These are phyloP conservation scores for Omphalotus guepiniiformis DNA, from an alignment of 768 basidiomycete species.

Conservation along the genomic window DNA sequence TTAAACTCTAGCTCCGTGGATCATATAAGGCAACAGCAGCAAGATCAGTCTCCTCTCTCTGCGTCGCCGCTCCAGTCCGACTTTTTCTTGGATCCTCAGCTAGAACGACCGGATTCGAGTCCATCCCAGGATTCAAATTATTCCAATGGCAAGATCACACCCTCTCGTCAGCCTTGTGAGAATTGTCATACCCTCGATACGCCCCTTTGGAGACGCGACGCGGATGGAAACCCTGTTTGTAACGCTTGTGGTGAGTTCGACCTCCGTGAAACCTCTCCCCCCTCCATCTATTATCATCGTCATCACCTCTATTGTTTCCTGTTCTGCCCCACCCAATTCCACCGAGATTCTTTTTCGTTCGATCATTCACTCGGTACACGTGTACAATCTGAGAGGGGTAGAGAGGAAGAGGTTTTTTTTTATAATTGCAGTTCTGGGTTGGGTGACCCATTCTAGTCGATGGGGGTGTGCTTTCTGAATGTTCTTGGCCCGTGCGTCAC, in stretches of 20 bases:
- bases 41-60: not conserved
- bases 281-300: too few species aligned
- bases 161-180: conserved; percentile 51
- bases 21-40: not conserved
- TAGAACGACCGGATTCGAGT: conserved; percentile 13
- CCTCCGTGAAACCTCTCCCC: not conserved
- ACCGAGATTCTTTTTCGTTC: conserved; percentile 15
- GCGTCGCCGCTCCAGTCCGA: not conserved
- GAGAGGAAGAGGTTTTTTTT: too few species aligned
- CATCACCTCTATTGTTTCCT: not conserved
- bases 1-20: not conserved
- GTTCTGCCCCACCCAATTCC: conserved; percentile 31
- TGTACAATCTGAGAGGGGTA: too few species aligned
- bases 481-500: not conserved
- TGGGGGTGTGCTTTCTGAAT: conserved; percentile 22
- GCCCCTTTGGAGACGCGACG: conserved; percentile 81
- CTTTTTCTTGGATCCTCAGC: not conserved
- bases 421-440: too few species aligned
- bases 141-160: conserved; percentile 7
- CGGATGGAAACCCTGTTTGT: conserved; percentile 79
- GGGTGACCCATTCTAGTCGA: too few species aligned
- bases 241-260: conserved; percentile 80
- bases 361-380: conserved; percentile 9
- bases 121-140: conserved; percentile 17
- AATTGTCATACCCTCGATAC: conserved; percentile 78